A percentile compares a stretch with the other conserved stretches of the same genome.
Evolutionary conservation across 2,329 filamentous ascomycete species (phyloP).

Genomic region (Daldinia eschscholtzii): DNA sequence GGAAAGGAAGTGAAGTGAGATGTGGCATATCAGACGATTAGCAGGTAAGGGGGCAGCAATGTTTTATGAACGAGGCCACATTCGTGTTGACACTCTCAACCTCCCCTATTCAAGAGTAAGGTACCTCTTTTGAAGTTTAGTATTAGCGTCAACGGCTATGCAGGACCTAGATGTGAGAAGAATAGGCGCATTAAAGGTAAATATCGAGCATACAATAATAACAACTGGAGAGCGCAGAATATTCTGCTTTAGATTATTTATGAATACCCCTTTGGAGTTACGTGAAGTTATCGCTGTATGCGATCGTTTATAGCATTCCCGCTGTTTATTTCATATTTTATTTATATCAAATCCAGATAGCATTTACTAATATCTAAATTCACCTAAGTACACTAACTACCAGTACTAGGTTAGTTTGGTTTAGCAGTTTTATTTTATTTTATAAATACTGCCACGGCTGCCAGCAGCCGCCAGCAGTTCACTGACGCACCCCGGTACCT

Average conservation of each 20-base stretch:
- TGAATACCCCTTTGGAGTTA: not conserved
- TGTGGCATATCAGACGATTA: not conserved
- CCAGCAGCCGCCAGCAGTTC: not conserved
- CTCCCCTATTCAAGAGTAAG: not conserved
- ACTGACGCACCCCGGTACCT: not conserved
- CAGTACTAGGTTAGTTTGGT: too few species aligned
- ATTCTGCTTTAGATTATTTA: not conserved
- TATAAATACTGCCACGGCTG: not conserved
- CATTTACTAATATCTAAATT: not conserved
- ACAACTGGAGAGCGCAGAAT: not conserved
- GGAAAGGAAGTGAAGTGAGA: too few species aligned
- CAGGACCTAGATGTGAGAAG: not conserved
- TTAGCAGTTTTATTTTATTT: not conserved
- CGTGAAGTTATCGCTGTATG: not conserved
- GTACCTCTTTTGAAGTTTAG: not conserved
- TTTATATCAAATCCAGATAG: not conserved
- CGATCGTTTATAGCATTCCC: too few species aligned
- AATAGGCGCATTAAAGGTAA: slow-evolving; percentile 1
- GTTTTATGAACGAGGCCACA: not conserved
- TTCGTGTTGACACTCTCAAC: not conserved
- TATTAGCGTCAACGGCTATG: not conserved
- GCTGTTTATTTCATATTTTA: not conserved
- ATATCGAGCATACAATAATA: not conserved
- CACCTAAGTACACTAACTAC: too few species aligned
- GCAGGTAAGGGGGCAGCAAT: not conserved